Percentiles rank a stretch among this genome's conserved stretches.
Conservation (phyloP, 495 filamentous ascomycete genomes). For the Neurospora sp. region DNA sequence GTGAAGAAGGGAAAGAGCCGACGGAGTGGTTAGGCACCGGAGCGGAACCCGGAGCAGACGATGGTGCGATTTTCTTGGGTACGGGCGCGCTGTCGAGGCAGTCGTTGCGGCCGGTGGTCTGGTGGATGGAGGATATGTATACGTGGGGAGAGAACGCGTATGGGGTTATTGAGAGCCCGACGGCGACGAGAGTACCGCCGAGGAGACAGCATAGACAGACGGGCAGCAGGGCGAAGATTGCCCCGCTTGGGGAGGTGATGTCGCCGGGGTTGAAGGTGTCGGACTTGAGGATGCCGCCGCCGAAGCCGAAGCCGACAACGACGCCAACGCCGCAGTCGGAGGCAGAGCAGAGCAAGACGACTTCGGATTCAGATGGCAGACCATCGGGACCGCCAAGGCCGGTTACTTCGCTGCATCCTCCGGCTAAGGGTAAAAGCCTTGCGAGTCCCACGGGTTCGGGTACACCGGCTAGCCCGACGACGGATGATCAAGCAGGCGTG, state of each 20-base stretch:
- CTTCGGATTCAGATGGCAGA: neutral
- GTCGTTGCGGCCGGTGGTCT: slow-evolving; percentile 55
- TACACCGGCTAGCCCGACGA: neutral
- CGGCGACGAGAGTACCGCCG: slow-evolving; percentile 33
- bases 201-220: slow-evolving; percentile 8
- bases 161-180: slow-evolving; percentile 66
- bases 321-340: neutral
- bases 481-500: slow-evolving; percentile 17
- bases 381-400: neutral
- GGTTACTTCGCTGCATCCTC: neutral
- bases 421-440: neutral
- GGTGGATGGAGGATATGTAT: slow-evolving; percentile 80
- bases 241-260: neutral
- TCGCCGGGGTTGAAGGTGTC: neutral
- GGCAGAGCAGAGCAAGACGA: neutral
- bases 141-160: slow-evolving; percentile 68
- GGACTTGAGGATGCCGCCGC: neutral
- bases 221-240: neutral
- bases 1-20: slow-evolving; percentile 3
- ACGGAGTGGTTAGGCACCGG: slow-evolving; percentile 58
- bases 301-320: neutral
- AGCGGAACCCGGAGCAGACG: slow-evolving; percentile 50
- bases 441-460: neutral
- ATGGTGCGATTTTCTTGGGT: slow-evolving; percentile 79
- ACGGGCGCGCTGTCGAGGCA: slow-evolving; percentile 53